phyloP scores from a whole-genome alignment of 208 protist species.

The Wallacemonas collosoma region DNA sequence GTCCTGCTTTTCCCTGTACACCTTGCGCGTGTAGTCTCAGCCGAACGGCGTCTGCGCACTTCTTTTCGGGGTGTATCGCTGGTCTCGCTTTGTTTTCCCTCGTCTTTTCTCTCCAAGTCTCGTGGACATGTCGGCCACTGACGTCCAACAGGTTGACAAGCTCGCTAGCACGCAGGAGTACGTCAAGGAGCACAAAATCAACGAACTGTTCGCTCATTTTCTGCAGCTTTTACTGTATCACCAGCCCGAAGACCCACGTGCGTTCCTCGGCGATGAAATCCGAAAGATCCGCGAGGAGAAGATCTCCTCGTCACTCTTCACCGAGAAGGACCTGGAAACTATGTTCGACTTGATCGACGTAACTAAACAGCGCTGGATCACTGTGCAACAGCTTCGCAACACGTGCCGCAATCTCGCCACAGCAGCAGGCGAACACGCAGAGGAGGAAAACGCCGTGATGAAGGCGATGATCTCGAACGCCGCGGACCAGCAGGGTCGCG shows the following conservation, averaged over 20 bases:
- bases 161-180: slow-evolving; percentile 55
- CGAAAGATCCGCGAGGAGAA: slow-evolving; percentile 64
- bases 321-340: slow-evolving; percentile 86
- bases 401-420: slow-evolving; percentile 84
- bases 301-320: slow-evolving; percentile 74
- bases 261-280: slow-evolving; percentile 80
- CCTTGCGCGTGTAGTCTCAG: too few relatives aligned
- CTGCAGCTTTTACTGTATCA: slow-evolving; percentile 87
- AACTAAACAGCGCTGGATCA: slow-evolving; percentile 84
- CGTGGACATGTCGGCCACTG: slow-evolving; percentile 18
- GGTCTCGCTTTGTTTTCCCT: background rate
- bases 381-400: slow-evolving; percentile 84
- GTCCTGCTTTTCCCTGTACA: too few relatives aligned
- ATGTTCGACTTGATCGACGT: slow-evolving; percentile 94
- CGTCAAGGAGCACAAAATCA: slow-evolving; percentile 76
- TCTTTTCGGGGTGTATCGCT: too few relatives aligned
- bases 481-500: slow-evolving; percentile 70
- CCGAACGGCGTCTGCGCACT: too few relatives aligned
- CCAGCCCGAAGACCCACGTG: slow-evolving; percentile 76
- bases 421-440: slow-evolving; percentile 20
- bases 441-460: slow-evolving; percentile 36
- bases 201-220: slow-evolving; percentile 87
- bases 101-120: background rate
- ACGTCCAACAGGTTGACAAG: slow-evolving; percentile 29
- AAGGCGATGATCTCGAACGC: slow-evolving; percentile 71